A percentile compares a stretch with the other conserved stretches of the same genome.
These are phyloP conservation scores for Vitis rotundifolia DNA, from an alignment of 164 flowering plant species.

Conservation along the genomic window DNA sequence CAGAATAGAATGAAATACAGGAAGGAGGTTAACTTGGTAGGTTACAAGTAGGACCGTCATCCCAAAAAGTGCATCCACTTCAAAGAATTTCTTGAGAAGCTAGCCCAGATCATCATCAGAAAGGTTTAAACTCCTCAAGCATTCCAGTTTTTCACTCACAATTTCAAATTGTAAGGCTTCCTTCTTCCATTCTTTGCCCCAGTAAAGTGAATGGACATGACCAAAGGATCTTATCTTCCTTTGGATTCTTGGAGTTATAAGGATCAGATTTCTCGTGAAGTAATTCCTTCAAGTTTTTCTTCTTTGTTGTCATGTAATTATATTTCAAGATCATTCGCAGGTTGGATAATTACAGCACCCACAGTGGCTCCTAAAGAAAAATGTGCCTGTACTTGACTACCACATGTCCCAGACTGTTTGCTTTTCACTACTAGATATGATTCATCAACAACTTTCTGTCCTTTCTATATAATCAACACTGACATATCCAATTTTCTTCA, in stretches of 20 bases:
- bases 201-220: slow-evolving; percentile 75
- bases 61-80: slow-evolving; percentile 32
- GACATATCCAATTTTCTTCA: too few relatives aligned
- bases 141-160: slow-evolving; percentile 55
- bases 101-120: slow-evolving; percentile 71
- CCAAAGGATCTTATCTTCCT: slow-evolving; percentile 78
- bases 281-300: too few relatives aligned
- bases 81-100: slow-evolving; percentile 89
- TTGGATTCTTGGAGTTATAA: slow-evolving; percentile 10
- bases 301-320: too few relatives aligned
- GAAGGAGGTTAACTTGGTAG: slow-evolving; percentile 32
- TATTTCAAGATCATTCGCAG: too few relatives aligned
- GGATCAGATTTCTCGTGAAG: too few relatives aligned
- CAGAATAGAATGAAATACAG: slow-evolving; percentile 10
- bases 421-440: too few relatives aligned
- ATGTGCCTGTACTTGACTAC: too few relatives aligned
- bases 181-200: slow-evolving; percentile 81
- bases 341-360: too few relatives aligned
- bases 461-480: too few relatives aligned
- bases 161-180: slow-evolving; percentile 56
- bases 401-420: too few relatives aligned
- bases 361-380: too few relatives aligned
- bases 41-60: slow-evolving; percentile 18
- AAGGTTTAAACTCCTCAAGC: slow-evolving; percentile 64
- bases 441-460: too few relatives aligned